Evolutionary conservation across 2,329 filamentous ascomycete species (phyloP).

Genomic region (Pyrenophora teres): DNA sequence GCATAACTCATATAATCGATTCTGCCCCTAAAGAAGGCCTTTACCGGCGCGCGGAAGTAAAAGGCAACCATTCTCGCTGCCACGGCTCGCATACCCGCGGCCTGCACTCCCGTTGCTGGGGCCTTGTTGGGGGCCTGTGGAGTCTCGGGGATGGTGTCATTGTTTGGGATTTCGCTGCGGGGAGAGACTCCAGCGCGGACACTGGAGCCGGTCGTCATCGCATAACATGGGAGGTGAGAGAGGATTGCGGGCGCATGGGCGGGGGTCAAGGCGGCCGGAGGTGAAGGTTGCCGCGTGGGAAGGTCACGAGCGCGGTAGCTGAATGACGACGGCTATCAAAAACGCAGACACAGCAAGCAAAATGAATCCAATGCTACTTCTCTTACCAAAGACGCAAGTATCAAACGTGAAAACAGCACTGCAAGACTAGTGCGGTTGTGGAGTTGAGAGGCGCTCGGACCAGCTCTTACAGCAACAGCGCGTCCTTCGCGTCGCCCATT

Average conservation of each 20-base stretch:
- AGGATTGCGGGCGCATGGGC: slow-evolving; percentile 23
- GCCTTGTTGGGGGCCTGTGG: slow-evolving; percentile 55
- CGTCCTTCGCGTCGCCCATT: slow-evolving; percentile 29
- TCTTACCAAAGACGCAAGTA: too few species aligned
- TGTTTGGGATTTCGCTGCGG: slow-evolving; percentile 16
- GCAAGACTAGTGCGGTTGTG: slow-evolving; percentile 2
- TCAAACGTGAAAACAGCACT: too few species aligned
- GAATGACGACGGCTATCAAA: too few species aligned
- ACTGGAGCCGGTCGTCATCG: slow-evolving; percentile 46
- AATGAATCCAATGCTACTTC: too few species aligned
- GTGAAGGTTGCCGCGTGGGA: slow-evolving; percentile 15
- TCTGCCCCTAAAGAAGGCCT: slow-evolving; percentile 87
- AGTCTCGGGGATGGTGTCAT: slow-evolving; percentile 22
- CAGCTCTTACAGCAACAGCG: slow-evolving; percentile 8
- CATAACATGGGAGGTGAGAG: slow-evolving; percentile 34
- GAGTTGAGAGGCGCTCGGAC: slow-evolving; percentile 15
- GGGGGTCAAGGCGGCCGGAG: neutral
- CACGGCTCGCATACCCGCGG: slow-evolving; percentile 80
- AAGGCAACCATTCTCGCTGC: slow-evolving; percentile 85
- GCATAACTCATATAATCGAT: slow-evolving; percentile 79
- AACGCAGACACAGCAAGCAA: too few species aligned
- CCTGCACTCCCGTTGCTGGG: slow-evolving; percentile 75
- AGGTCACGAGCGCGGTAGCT: slow-evolving; percentile 14
- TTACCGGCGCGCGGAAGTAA: slow-evolving; percentile 88
- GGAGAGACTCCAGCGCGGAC: slow-evolving; percentile 39